Evolutionary conservation across 2,329 filamentous ascomycete genomes (phyloP).

Genomic region (Coniochaeta ligniaria): DNA sequence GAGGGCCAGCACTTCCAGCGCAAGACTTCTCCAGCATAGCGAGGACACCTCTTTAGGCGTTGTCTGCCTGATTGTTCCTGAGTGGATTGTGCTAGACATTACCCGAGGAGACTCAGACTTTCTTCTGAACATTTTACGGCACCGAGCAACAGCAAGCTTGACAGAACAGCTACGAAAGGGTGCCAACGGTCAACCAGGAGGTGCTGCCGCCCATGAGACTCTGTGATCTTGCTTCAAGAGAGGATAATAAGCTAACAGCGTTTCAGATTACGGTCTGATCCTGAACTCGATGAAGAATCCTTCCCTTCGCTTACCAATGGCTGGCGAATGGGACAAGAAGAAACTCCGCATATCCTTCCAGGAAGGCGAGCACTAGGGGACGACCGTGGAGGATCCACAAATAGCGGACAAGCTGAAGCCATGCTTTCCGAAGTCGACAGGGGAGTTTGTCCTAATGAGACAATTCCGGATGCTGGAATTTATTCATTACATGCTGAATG

Average conservation of each 20-base stretch:
- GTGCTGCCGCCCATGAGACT: not conserved
- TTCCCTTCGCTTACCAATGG: slow-evolving; percentile 17
- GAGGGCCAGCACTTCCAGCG: too few relatives aligned
- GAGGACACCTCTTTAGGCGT: too few relatives aligned
- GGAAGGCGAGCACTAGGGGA: slow-evolving; percentile 31
- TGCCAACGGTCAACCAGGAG: slow-evolving; percentile 8
- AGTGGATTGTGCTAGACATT: slow-evolving; percentile 36
- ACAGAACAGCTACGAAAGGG: slow-evolving; percentile 8
- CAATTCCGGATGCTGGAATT: slow-evolving; percentile 17
- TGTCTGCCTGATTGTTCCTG: slow-evolving; percentile 16
- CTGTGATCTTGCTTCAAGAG: too few relatives aligned
- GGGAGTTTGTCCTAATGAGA: slow-evolving; percentile 30
- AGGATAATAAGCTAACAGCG: too few relatives aligned
- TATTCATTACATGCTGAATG: too few relatives aligned
- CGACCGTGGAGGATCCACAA: slow-evolving; percentile 16
- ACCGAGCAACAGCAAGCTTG: slow-evolving; percentile 10
- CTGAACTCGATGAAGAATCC: slow-evolving; percentile 21
- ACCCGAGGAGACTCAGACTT: slow-evolving; percentile 23
- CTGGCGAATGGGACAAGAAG: slow-evolving; percentile 14
- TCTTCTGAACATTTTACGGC: slow-evolving; percentile 8
- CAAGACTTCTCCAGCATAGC: too few relatives aligned
- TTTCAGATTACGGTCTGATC: slow-evolving; percentile 17
- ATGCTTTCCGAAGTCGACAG: slow-evolving; percentile 19
- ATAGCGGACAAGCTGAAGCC: slow-evolving; percentile 12
- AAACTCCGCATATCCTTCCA: slow-evolving; percentile 26